Base-by-base conservation (phyloP, 1,139 yeast genomes). In the Sugiyamaella sp. region DNA sequence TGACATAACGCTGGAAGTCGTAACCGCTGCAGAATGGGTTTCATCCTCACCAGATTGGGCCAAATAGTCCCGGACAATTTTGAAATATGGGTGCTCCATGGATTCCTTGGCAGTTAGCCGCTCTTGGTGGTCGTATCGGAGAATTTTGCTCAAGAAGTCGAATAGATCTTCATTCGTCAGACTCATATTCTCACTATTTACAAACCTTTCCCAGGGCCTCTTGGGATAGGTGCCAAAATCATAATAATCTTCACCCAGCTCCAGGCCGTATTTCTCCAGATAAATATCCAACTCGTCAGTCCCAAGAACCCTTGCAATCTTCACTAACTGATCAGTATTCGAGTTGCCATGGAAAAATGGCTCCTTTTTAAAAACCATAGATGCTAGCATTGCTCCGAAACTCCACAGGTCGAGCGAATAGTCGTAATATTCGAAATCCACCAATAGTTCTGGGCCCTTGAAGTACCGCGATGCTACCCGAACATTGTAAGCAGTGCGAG, bases 341-440 rank as follows among this genome's bases (percentile, higher is more conserved):
- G 96, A 88, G 61, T 87, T 89, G 27, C 98, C 98, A 67, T 90
- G 95, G 78, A 91, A 91, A 66, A 91, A 89, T 1, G 98, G 98
- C 66, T 91, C 98, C 70, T 88, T 89, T 69, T 86, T 86, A 72
- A 91, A 91, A n/a, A 90, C 85, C 80, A 91, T 88, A 14, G 96
- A 86, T n/a, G 97, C 98, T 60, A 91, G 75, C 95, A 89, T 89
- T 56, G 97, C 95, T 39, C 98, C 98, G 60, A 82, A 89, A 2
- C 96, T 86, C 98, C 98, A 91, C 66, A 91, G 72, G 69, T 91
- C 98, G 54, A 91, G 77, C 3, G 96, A 86, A 68, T 91, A 91
- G 71, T 91, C 97, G 70, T 91, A 91, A 70, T 84, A 85, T 64
- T 91, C 84, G 65, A 85, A 85, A 68, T 90, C 95, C 3, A 91